Evolutionary conservation across 1,139 yeast genomes (phyloP), one percentile per base, ranked within the genome.

Genomic region (Candida sp.): DNA sequence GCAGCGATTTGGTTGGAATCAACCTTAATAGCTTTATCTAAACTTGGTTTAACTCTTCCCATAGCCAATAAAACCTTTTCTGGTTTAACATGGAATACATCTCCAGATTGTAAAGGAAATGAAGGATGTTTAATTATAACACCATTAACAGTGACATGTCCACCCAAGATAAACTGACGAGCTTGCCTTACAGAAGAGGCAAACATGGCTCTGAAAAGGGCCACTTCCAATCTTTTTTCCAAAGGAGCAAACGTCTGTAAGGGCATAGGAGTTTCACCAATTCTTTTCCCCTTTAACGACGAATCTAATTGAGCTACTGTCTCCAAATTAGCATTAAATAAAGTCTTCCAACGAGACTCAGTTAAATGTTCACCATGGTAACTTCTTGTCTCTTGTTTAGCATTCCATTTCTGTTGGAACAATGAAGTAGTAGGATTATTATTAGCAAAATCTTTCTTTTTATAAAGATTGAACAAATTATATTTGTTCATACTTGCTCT

Each of bases 151-250:
- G 75, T 71, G 15, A 93, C 99, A 53, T 84, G 76, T 1, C 97
- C 97, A 42, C 82, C 83, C 23, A 87, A 67, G 47, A 93, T 84
- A 57, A 87, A 90, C 61, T 87, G 91, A 53, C 97, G 81, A 2
- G 99, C 97, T 66, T 93, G 98, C 73, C 97, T 83, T 5, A 89
- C 81, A 5, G 96, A 87, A 5, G 96, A 81, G 4, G 99, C 97
- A 70, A 93, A 91, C 86, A 93, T 77, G 33, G 97, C 76, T 64
- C 99, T 81, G 69, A 88, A 93, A 9, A 93, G 58, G 1, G 97
- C 97, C 60, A 85, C 80, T 61, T 93, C 99, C 35, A 93, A 75
- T 60, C 99, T 76, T 61, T 85, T 86, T 62, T 93, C 99, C 49
- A 95, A 70, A 4, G 84, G 83, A 4, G 96, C 96, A 65, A 75